Evolutionary conservation across 2,329 filamentous ascomycete genomes (phyloP).

Genomic region (Claviceps sp.): DNA sequence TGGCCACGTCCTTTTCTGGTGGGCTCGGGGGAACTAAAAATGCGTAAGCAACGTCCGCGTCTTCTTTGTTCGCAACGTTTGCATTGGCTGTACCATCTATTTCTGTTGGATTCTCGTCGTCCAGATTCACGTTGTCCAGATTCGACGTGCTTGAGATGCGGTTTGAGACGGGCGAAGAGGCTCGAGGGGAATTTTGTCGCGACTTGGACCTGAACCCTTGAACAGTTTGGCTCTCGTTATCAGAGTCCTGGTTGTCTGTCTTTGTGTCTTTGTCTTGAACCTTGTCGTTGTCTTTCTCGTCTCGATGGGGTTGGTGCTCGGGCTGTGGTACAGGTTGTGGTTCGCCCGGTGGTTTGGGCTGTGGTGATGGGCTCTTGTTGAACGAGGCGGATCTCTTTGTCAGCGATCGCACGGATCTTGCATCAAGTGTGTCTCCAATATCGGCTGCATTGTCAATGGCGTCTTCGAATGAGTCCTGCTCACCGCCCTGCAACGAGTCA

Average conservation of each 20-base stretch:
- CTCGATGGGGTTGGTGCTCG: neutral
- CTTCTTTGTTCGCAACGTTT: neutral
- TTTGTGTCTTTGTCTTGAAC: slow-evolving; percentile 5
- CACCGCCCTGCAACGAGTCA: slow-evolving; percentile 15
- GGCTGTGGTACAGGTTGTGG: too few relatives aligned
- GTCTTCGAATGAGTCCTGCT: slow-evolving; percentile 57
- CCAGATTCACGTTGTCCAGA: slow-evolving; percentile 52
- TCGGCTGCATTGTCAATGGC: slow-evolving; percentile 44
- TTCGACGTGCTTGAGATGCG: slow-evolving; percentile 33
- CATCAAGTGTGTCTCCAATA: slow-evolving; percentile 53
- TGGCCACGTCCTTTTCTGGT: slow-evolving; percentile 25
- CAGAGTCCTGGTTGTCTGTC: slow-evolving; percentile 8
- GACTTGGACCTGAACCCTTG: slow-evolving; percentile 11
- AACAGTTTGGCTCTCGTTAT: slow-evolving; percentile 4
- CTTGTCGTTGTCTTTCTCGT: neutral
- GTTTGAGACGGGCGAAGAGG: slow-evolving; percentile 27
- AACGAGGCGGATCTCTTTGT: slow-evolving; percentile 31
- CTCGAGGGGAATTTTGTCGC: slow-evolving; percentile 13
- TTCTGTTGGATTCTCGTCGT: slow-evolving; percentile 36
- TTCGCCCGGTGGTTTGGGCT: neutral
- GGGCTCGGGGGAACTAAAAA: slow-evolving; percentile 19
- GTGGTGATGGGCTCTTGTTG: slow-evolving; percentile 18
- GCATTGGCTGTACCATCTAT: slow-evolving; percentile 17
- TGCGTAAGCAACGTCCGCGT: slow-evolving; percentile 9
- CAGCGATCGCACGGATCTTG: slow-evolving; percentile 49